Conservation (phyloP, 192 early-diverging fungal genomes). For the Jimgerdemannia flammicorona region DNA sequence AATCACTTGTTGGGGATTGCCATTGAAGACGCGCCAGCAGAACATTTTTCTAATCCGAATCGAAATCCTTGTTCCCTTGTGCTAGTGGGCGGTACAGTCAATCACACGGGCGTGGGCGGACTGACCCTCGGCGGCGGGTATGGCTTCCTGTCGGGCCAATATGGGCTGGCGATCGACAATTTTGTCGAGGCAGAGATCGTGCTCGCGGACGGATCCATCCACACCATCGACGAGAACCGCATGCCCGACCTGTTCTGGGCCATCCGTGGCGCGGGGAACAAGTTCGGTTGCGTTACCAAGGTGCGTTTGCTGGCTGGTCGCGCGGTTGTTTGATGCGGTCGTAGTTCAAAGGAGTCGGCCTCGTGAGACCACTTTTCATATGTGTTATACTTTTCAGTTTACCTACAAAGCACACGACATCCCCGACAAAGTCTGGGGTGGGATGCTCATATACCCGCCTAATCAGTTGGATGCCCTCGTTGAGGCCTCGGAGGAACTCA, state of each 20-base stretch:
- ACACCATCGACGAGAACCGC: slow-evolving; percentile 27
- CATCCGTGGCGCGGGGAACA: slow-evolving; percentile 50
- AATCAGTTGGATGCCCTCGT: background rate
- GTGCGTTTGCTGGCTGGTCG: no score
- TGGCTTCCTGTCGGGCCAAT: slow-evolving; percentile 37
- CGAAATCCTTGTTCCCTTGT: no score
- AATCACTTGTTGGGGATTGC: background rate
- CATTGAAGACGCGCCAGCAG: no score
- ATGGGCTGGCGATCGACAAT: slow-evolving; percentile 48
- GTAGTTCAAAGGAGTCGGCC: no score
- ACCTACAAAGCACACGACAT: background rate
- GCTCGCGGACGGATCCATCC: slow-evolving; percentile 38
- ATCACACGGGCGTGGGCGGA: slow-evolving; percentile 33
- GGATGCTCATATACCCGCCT: background rate
- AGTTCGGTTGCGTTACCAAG: no score
- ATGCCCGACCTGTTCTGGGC: slow-evolving; percentile 62
- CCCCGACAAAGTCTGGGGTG: background rate
- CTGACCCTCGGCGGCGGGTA: slow-evolving; percentile 42
- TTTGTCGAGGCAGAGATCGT: slow-evolving; percentile 50
- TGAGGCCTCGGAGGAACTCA: background rate
- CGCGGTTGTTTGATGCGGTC: no score
- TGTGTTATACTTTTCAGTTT: background rate
- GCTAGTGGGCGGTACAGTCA: background rate
- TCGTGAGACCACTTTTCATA: background rate
- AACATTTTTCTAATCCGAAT: no score